Evolutionary conservation across 2,329 filamentous ascomycete species (phyloP).

Genomic region (Lanzia echinophila): DNA sequence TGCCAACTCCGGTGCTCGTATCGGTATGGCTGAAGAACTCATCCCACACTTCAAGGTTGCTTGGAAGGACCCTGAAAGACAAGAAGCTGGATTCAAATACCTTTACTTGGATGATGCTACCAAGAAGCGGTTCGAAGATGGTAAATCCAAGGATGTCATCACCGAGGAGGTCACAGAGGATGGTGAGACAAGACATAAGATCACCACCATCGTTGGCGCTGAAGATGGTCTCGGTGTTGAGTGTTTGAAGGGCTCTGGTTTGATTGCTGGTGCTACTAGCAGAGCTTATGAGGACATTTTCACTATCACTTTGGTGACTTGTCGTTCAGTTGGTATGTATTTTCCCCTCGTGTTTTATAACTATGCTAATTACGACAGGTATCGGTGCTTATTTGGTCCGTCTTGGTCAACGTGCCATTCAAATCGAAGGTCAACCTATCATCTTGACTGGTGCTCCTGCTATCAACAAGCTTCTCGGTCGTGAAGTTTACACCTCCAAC

Average conservation of each 20-base stretch:
- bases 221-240: constrained; percentile 97
- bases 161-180: constrained; percentile 82
- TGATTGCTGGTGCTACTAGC: constrained; percentile 96
- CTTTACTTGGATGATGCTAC: constrained; percentile 84
- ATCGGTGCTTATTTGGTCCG: constrained; percentile 98
- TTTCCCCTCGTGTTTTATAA: constrained; percentile 10
- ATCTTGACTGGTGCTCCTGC: constrained; percentile 96
- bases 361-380: constrained; percentile 42
- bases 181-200: constrained; percentile 87
- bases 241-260: constrained; percentile 91
- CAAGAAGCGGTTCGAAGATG: constrained; percentile 80
- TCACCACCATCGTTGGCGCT: constrained; percentile 84
- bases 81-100: constrained; percentile 91
- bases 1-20: constrained; percentile 96
- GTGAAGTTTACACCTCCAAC: constrained; percentile 98
- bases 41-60: constrained; percentile 96
- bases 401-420: constrained; percentile 95
- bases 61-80: constrained; percentile 80
- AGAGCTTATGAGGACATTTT: constrained; percentile 98
- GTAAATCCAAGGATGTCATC: constrained; percentile 67
- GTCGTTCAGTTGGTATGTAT: constrained; percentile 78
- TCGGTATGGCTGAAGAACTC: constrained; percentile 92
- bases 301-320: constrained; percentile 94
- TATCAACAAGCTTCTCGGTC: constrained; percentile 95
- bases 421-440: constrained; percentile 98